Percentiles rank a stretch among this genome's conserved stretches.
phyloP scores from a whole-genome alignment of 352 stramenopile genomes.

The Phytophthora cryptogea region DNA sequence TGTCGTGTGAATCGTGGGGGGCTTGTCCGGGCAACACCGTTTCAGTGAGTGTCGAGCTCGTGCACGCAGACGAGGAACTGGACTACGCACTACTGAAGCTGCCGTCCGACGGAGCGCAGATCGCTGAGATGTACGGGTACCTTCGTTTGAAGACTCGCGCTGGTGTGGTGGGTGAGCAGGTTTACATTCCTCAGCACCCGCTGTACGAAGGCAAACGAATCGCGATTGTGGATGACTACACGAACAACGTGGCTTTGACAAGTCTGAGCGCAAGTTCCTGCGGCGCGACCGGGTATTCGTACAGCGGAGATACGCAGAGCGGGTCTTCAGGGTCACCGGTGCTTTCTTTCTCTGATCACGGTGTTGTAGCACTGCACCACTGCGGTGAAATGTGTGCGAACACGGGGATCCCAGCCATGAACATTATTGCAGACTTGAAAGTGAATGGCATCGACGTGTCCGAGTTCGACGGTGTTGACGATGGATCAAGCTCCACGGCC shows the following conservation, averaged over 20 bases:
- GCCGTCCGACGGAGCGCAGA: conserved; percentile 29
- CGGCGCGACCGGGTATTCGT: conserved; percentile 44
- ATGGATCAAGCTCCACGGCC: conserved; percentile 7
- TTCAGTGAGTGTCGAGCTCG: conserved; percentile 45
- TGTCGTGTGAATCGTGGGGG: conserved; percentile 41
- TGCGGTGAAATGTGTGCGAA: conserved; percentile 68
- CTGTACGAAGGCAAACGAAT: conserved; percentile 55
- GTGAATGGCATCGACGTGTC: conserved; percentile 32
- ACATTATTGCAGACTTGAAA: conserved; percentile 51
- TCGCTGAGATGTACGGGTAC: conserved; percentile 60
- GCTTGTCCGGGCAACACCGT: conserved; percentile 50
- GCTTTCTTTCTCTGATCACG: conserved; percentile 50
- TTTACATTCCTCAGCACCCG: conserved; percentile 67
- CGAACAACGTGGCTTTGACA: conserved; percentile 42
- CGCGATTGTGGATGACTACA: conserved; percentile 53
- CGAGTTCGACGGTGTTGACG: conserved; percentile 46
- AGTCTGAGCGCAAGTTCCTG: conserved; percentile 43
- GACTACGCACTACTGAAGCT: conserved; percentile 73
- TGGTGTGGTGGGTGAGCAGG: conserved; percentile 36
- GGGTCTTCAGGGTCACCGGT: conserved; percentile 70
- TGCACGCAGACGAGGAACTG: conserved; percentile 49
- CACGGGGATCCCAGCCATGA: conserved; percentile 50
- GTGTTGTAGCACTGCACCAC: conserved; percentile 72
- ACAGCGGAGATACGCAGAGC: conserved; percentile 68
- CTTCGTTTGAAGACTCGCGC: conserved; percentile 47